Base-by-base conservation (phyloP, 2,329 filamentous ascomycete species). In the Penicillium sp. region DNA sequence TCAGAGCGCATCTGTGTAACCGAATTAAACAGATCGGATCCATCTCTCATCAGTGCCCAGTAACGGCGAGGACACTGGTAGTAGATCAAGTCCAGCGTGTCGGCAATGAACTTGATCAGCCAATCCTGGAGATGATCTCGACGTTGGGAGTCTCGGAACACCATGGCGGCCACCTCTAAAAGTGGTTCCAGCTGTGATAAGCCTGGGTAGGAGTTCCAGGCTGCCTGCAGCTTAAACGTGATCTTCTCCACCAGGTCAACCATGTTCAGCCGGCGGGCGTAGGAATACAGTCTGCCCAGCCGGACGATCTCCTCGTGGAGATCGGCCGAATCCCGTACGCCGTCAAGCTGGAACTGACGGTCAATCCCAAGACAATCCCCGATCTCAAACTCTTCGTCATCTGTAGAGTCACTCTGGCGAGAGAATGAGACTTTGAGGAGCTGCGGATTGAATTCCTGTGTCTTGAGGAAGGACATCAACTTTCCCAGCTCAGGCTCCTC, bases 141-240 rank as follows among this genome's bases (percentile, higher is more conserved):
- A 5, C 20, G 41, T 11, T 1, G 25, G 12, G 8, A 31, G 20
- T 39, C 15, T 2, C 35, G 28, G n/a, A 58, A 66, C 1, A 42
- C 58, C 20, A 59, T 14, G 0, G 2, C 8, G 3, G 58, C 41
- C 11, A 65, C 37, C 3, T 57, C 45, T 1, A 68, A 54, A 1
- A 69, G 11, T 0, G 61, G 57, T 4, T 48, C 43, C 20, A 64
- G 54, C 15, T 66, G 65, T 11, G 35, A 53, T 2, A 66, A 15
- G 4, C 62, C 63, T 0, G 58, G 57, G 39, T 67, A 68, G 0
- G 58, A 66, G 15, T 69, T 69, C 67, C 67, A 69, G 12, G 61
- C 57, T 4, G 59, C 54, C 34, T 69, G 66, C 1, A 69, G 56
- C 37, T 69, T 69, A 22, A 57, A 31, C 0, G 64, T 42, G 10